Conservation (phyloP, 169 alveolate species). For the Condylostoma magnum region DNA sequence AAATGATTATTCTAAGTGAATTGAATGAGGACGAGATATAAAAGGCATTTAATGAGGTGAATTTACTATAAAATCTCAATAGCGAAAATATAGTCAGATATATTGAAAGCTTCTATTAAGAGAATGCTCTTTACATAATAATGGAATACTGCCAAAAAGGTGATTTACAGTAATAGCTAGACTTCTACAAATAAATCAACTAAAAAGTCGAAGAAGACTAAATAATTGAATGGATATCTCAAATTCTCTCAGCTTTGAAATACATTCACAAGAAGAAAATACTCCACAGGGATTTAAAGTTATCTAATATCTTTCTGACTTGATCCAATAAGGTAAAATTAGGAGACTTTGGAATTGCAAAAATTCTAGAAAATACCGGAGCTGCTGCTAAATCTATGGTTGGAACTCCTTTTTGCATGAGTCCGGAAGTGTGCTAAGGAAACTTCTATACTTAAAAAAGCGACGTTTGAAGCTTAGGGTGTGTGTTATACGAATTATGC, state of each 20-base stretch:
- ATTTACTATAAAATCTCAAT: too few species aligned
- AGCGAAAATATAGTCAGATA: too few species aligned
- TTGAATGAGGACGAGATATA: too few species aligned
- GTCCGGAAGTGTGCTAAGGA: conserved; percentile 78
- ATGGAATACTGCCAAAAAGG: conserved; percentile 17
- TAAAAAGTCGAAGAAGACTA: conserved; percentile 67
- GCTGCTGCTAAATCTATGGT: conserved; percentile 84
- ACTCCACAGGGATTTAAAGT: conserved; percentile 83
- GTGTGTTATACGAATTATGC: conserved; percentile 61
- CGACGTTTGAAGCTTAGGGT: conserved; percentile 86
- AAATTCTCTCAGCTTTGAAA: conserved; percentile 80
- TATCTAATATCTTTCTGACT: conserved; percentile 77
- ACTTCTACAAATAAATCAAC: too few species aligned
- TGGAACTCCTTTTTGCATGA: conserved; percentile 84
- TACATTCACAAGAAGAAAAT: conserved; percentile 77
- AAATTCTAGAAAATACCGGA: conserved; percentile 69
- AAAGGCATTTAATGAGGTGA: too few species aligned
- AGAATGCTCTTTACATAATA: not conserved
- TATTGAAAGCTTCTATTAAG: too few species aligned
- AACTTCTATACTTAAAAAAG: conserved; percentile 70
- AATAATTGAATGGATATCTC: conserved; percentile 75
- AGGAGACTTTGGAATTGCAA: conserved; percentile 91
- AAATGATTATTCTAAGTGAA: too few species aligned
- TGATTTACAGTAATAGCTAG: too few species aligned
- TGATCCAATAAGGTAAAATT: conserved; percentile 67